A percentile compares a stretch with the other conserved stretches of the same genome.
These are phyloP conservation scores for Echites panduratus DNA, from an alignment of 257 asterid genomes.

Conservation along the genomic window DNA sequence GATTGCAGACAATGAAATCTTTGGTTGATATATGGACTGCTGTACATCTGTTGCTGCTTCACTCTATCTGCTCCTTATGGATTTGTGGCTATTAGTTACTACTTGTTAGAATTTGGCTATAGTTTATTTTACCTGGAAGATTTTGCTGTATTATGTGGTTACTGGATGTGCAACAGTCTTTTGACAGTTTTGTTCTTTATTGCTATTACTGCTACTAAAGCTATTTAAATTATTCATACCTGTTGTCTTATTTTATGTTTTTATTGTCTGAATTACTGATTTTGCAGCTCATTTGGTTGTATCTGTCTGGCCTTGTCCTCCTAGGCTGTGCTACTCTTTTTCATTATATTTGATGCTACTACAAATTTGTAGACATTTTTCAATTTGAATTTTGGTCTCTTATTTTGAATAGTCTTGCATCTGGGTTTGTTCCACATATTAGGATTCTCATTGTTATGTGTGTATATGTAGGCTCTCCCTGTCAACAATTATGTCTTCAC, in stretches of 20 bases:
- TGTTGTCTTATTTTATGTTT: neutral
- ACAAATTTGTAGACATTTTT: neutral
- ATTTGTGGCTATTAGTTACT: too few relatives aligned
- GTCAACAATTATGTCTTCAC: neutral
- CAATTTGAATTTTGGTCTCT: neutral
- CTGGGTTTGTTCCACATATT: neutral
- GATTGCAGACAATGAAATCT: too few relatives aligned
- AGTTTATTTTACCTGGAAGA: slow-evolving; percentile 41
- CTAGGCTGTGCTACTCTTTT: neutral
- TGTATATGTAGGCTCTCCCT: neutral
- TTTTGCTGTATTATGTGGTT: slow-evolving; percentile 58
- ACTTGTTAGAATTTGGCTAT: slow-evolving; percentile 46
- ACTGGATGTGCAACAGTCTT: slow-evolving; percentile 14
- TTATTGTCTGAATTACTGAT: neutral
- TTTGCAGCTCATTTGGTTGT: too few relatives aligned
- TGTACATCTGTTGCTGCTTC: slow-evolving; percentile 96
- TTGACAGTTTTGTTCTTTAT: slow-evolving; percentile 5
- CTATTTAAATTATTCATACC: neutral
- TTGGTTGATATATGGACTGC: slow-evolving; percentile 88
- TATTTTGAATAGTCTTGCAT: neutral
- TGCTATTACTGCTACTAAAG: neutral
- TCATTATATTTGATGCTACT: neutral
- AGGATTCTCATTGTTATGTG: neutral
- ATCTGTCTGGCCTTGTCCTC: neutral
- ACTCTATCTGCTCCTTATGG: slow-evolving; percentile 79